Base-by-base conservation (phyloP, 257 asterid genomes). In the Jaltomata sinuosa region DNA sequence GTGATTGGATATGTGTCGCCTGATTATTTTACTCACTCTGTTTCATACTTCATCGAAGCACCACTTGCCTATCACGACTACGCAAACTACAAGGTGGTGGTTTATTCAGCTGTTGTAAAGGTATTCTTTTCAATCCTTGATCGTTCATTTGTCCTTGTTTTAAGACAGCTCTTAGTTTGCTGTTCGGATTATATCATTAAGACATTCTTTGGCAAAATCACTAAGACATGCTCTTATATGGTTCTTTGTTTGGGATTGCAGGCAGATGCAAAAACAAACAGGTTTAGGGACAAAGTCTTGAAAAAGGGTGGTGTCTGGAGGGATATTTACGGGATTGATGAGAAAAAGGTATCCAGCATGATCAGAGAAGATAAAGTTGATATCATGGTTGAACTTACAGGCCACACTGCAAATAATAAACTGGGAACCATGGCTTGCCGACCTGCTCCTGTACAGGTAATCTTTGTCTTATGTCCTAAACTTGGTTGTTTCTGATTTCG, bases 361-460 rank as follows among this genome's bases (percentile, higher is more conserved):
- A 94, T 95, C 54, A 93, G 98, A 89, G 99, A 94, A 79, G 99
- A 97, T 89, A 90, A 92, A 85, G 90, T 97, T 89, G 99, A 97
- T 85, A 95, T 97, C 89, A 91, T 97, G 92, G 97, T 95, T 64
- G 99, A 97, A 89, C 99, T 97, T 83, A 97, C 99, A 62, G 99
- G 99, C 54, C 99, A 95, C 88, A 97, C 99, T 55, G 99, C 99
- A 80, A 97, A 97, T 90, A 97, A 97, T 92, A 97, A 95, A 91
- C 88, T 97, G 93, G 99, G 99, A 87, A 95, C 88, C 96, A 91
- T 97, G 99, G 97, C 99, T 85, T 97, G 99, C 90, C 96, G 95
- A 61, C 99, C 99, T 83, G 98, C 99, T 12, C 99, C 99, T 84
- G 91, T 97, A 89, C 99, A 95, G 98, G 99, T 97, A 89, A 61